phyloP scores from a whole-genome alignment of 306 rosid genomes.

The Canavalia gladiata region DNA sequence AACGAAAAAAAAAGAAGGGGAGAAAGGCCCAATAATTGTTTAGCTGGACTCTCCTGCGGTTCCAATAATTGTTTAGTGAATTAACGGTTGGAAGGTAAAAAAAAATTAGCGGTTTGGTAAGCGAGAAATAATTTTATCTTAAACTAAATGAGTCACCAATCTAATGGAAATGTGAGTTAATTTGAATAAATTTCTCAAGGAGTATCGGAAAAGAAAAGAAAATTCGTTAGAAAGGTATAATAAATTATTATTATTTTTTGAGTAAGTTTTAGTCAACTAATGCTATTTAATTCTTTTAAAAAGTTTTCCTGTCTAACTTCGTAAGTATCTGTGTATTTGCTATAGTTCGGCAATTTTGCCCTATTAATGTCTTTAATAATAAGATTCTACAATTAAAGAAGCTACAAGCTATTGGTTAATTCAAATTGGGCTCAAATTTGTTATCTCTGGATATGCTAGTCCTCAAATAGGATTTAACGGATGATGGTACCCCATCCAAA shows the following conservation, averaged over 20 bases:
- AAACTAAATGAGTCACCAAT: not conserved
- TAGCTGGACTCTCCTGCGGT: constrained; percentile 10
- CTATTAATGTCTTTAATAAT: too few species aligned
- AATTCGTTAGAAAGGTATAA: not conserved
- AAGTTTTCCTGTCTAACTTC: too few species aligned
- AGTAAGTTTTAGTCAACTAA: too few species aligned
- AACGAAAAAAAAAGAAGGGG: too few species aligned
- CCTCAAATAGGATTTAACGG: not conserved
- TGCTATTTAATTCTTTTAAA: too few species aligned
- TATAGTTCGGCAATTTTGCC: too few species aligned
- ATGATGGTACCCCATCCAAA: not conserved
- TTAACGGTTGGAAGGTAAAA: not conserved
- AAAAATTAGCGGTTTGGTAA: not conserved
- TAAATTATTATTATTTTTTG: too few species aligned
- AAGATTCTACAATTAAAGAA: too few species aligned
- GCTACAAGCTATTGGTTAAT: too few species aligned
- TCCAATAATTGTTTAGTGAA: not conserved
- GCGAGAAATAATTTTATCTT: not conserved
- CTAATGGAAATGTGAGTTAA: not conserved
- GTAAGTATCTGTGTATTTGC: too few species aligned
- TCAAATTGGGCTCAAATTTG: too few species aligned
- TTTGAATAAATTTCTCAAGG: not conserved
- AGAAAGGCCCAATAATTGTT: not conserved
- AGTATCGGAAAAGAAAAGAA: not conserved
- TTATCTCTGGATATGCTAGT: too few species aligned